Base-by-base conservation (phyloP, 2,329 filamentous ascomycete species). In the Aspergillus sp. region DNA sequence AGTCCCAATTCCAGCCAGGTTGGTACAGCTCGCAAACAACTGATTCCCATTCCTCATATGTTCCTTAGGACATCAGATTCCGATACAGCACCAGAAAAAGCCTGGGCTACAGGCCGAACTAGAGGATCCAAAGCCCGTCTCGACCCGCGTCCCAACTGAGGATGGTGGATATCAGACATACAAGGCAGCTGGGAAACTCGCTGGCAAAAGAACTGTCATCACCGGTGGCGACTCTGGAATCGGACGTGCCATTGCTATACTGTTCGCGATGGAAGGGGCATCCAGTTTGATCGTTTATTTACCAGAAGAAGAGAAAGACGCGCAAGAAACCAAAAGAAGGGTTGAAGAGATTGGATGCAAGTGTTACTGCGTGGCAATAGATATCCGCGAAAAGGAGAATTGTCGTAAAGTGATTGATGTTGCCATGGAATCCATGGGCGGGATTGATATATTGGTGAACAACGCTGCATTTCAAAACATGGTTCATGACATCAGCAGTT, bases 201-300 rank as follows among this genome's bases (percentile, higher is more conserved):
- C 79, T 56, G 86, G 82, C 49, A 87, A 85, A 66, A 86, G 81
- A 46, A 86, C 87, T 6, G 67, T 93, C 45, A 91, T 93, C 57
- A 91, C 88, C 0, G 87, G 87, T 11, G 88, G 88, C 4, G 87
- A 91, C 65, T 84, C 79, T 6, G 87, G 88, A 2, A 91, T 93
- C 51, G 86, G 88, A 6, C 81, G 86, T 32, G 82, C 88, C 1
- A 79, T 83, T 1, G 86, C 88, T 1, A 76, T 91, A 11, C 73
- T 93, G 0, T 93, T 85, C 56, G 87, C 87, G 33, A 85, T 88
- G 76, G 88, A 93, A 65, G 88, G 87, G 5, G 86, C 86, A 10
- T 81, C 86, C 49, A 80, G 77, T 40, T 73, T 86, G 45, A 89
- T 93, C 52, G 78, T 79, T 4, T 88, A 93, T 57, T 74, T 90